Conservation (phyloP, 164 flowering plant species). For the Warburgia ugandensis region DNA sequence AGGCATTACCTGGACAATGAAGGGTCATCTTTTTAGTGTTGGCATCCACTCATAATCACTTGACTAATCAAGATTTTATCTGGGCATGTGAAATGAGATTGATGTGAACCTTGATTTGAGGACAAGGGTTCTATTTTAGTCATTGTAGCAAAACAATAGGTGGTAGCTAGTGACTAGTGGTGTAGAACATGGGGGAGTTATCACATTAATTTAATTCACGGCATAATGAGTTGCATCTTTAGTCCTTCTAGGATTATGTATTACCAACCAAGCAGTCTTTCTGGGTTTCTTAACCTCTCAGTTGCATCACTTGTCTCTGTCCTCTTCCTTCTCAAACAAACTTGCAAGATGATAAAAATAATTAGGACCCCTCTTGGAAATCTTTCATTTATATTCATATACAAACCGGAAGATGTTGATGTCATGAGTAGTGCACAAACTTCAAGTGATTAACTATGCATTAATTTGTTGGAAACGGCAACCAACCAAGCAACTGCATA, state of each 20-base stretch:
- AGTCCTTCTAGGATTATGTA: slow-evolving; percentile 6
- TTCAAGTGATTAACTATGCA: slow-evolving; percentile 19
- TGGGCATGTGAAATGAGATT: slow-evolving; percentile 7
- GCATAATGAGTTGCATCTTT: slow-evolving; percentile 11
- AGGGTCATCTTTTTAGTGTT: too few relatives aligned
- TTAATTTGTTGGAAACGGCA: slow-evolving; percentile 17
- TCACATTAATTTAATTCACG: slow-evolving; percentile 1
- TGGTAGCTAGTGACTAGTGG: too few relatives aligned
- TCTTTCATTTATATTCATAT: not conserved
- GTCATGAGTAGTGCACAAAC: slow-evolving; percentile 36
- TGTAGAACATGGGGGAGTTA: slow-evolving; percentile 1
- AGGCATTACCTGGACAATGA: too few relatives aligned
- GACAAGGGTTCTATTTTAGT: not conserved
- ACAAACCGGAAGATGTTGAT: slow-evolving; percentile 20
- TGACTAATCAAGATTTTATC: not conserved
- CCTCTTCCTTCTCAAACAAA: not conserved
- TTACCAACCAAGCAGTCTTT: slow-evolving; percentile 4
- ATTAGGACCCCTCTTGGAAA: too few relatives aligned
- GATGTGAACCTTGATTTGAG: not conserved
- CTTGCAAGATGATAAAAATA: too few relatives aligned
- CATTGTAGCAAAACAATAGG: too few relatives aligned
- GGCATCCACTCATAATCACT: not conserved
- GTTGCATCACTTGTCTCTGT: slow-evolving; percentile 6
- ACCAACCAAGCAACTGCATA: not conserved
- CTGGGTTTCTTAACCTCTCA: slow-evolving; percentile 9